phyloP scores from a whole-genome alignment of 1,284 basidiomycete species.

The Mycena sp. region DNA sequence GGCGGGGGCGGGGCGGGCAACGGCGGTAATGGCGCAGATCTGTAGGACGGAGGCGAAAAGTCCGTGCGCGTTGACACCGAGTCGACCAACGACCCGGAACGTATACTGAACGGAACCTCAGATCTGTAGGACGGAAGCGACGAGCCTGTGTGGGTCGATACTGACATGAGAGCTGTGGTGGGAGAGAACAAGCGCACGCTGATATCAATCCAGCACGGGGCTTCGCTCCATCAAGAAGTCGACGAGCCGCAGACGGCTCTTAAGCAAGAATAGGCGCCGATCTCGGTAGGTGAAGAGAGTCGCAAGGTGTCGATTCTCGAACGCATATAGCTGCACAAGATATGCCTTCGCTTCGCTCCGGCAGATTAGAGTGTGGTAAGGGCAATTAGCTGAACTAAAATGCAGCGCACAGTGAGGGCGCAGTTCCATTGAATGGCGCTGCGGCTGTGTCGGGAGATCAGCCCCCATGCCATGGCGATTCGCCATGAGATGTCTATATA shows the following conservation, averaged over 20 bases:
- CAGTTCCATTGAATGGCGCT: no score
- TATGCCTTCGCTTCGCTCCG: no score
- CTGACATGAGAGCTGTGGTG: constrained; percentile 10
- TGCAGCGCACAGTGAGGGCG: no score
- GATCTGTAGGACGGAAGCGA: constrained; percentile 12
- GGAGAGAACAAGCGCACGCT: constrained; percentile 4
- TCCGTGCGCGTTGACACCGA: constrained; percentile 11
- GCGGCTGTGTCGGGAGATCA: no score
- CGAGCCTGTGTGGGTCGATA: neutral
- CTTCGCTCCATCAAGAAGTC: constrained; percentile 3
- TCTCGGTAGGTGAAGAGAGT: no score
- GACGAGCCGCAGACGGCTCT: neutral
- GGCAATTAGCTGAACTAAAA: no score
- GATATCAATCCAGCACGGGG: constrained; percentile 9
- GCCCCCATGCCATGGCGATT: no score
- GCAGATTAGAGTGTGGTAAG: no score
- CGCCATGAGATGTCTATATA: no score
- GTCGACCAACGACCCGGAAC: constrained; percentile 10
- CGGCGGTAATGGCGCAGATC: constrained; percentile 8
- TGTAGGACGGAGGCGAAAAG: constrained; percentile 6
- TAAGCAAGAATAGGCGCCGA: constrained; percentile 1
- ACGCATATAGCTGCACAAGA: no score
- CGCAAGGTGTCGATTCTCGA: no score
- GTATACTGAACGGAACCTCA: constrained; percentile 12
- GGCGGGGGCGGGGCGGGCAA: constrained; percentile 8